Evolutionary conservation across 2,329 filamentous ascomycete genomes (phyloP).

Genomic region (Claviceps paspali): DNA sequence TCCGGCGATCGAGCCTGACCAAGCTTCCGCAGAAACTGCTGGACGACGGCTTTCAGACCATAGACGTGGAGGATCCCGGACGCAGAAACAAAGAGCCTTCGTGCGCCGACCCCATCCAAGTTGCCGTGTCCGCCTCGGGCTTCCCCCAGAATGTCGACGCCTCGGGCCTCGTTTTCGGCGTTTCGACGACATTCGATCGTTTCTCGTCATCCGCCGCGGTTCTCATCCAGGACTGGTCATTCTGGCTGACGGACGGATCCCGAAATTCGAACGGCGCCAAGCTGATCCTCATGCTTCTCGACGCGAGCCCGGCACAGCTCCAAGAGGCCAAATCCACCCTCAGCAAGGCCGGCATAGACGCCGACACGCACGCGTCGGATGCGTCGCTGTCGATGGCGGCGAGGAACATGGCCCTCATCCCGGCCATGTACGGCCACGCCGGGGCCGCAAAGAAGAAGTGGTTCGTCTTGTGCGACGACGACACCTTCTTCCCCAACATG

Average conservation of each 20-base stretch:
- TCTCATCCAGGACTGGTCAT: conserved; percentile 40
- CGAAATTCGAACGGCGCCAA: conserved; percentile 40
- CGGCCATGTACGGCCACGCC: conserved; percentile 35
- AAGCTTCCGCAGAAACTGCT: conserved; percentile 22
- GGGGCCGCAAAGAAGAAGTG: conserved; percentile 35
- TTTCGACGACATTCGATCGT: conserved; percentile 40
- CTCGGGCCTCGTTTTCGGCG: conserved; percentile 41
- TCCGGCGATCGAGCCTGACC: conserved; percentile 33
- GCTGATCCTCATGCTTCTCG: conserved; percentile 35
- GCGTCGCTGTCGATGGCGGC: conserved; percentile 33
- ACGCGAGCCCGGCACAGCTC: conserved; percentile 34
- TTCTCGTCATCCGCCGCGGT: conserved; percentile 33
- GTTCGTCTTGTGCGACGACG: conserved; percentile 47
- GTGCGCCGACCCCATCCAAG: conserved; percentile 32
- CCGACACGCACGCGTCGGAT: conserved; percentile 38
- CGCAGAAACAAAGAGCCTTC: conserved; percentile 23
- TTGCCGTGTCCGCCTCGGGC: conserved; percentile 18
- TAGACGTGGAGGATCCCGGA: too few relatives aligned
- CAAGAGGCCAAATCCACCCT: conserved; percentile 28
- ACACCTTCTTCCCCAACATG: conserved; percentile 48
- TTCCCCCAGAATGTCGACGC: conserved; percentile 34
- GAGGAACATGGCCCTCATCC: conserved; percentile 38
- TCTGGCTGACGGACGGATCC: conserved; percentile 41
- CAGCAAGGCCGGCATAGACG: conserved; percentile 34
- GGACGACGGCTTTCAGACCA: conserved; percentile 29